Conservation (phyloP, 257 asterid genomes). For the Pogostemon cablin region DNA sequence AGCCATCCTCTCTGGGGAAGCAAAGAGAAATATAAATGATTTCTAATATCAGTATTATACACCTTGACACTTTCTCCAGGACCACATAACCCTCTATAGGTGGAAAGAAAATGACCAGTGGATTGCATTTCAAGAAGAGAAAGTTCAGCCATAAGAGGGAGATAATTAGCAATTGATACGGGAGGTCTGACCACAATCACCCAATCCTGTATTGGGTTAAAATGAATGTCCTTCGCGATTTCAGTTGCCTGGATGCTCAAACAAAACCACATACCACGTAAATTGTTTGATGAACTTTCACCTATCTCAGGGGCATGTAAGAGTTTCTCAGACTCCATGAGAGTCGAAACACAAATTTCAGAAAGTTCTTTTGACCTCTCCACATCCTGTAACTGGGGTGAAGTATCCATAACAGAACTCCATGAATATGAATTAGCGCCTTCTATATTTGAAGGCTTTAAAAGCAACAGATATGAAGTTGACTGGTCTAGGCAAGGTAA, state of each 20-base stretch:
- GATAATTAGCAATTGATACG: constrained; percentile 70
- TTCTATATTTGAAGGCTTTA: constrained; percentile 62
- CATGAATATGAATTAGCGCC: constrained; percentile 59
- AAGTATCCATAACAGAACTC: constrained; percentile 68
- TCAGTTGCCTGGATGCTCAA: constrained; percentile 80
- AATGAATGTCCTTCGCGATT: constrained; percentile 68
- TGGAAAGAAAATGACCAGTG: constrained; percentile 75
- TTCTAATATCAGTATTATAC: constrained; percentile 78
- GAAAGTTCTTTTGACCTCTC: constrained; percentile 46
- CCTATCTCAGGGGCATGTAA: constrained; percentile 59
- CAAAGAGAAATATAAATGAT: constrained; percentile 77
- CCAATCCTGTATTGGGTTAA: constrained; percentile 85
- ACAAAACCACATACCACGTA: constrained; percentile 79
- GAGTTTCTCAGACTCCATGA: constrained; percentile 68
- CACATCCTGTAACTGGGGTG: constrained; percentile 53
- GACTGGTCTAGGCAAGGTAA: constrained; percentile 68
- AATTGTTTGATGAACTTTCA: constrained; percentile 73
- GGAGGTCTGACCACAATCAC: constrained; percentile 78
- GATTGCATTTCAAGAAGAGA: constrained; percentile 92
- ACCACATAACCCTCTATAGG: constrained; percentile 73
- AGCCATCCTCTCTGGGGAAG: constrained; percentile 98
- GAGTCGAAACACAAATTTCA: constrained; percentile 71
- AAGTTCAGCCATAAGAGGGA: constrained; percentile 86
- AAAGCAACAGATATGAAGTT: constrained; percentile 58
- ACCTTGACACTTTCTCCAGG: constrained; percentile 84